Base-by-base conservation (phyloP, 768 basidiomycete genomes). In the Pisolithus microcarpus region DNA sequence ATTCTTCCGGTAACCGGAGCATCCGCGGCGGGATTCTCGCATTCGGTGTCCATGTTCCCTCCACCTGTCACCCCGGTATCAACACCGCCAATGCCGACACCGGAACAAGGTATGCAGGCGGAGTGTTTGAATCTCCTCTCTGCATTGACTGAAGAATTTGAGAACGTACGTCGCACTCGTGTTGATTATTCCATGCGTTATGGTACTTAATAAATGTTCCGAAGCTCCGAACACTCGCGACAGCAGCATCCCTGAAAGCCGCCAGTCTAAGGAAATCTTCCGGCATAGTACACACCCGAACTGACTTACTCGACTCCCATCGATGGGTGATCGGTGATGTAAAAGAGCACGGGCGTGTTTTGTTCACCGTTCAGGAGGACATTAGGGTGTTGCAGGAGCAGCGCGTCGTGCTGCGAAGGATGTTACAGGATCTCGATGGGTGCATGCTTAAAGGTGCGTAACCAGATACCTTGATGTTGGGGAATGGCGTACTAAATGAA, bases 91-190 rank as follows among this genome's bases (percentile, higher is more conserved):
- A 34, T 15, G 1, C 34, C 13, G 52, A 67, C 50, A 52, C 72
- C 51, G 53, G 76, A 81, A 52, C 75, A 80, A 49, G 82, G 84
- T 9, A 79, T 91, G 77, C 85, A 87, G 58, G 72, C 74, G 16
- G 82, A 90, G 59, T 84, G 84, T 55, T 57, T 62, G 3, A 43
- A 72, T 31, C 69, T 91, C 31, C 70, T 82, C 38, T 49, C 55
- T 1, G 66, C 62, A 11, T 62, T 88, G 38, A 61, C 55, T 2
- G 71, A 67, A 36, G 85, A 89, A 53, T 65, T 92, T 0, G 69
- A 78, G 23, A 67, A 73, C 38, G 90, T 90, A 61, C 58, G 82
- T 72, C 38, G 43, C 15, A 26, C 23, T 7, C 9, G 15, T 1
- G 21, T 46, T 26, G 11, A 36, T 30, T 28, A 16, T 9, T 18